These are phyloP conservation scores for Auricularia sp. DNA, from an alignment of 768 basidiomycete species.

Conservation along the genomic window DNA sequence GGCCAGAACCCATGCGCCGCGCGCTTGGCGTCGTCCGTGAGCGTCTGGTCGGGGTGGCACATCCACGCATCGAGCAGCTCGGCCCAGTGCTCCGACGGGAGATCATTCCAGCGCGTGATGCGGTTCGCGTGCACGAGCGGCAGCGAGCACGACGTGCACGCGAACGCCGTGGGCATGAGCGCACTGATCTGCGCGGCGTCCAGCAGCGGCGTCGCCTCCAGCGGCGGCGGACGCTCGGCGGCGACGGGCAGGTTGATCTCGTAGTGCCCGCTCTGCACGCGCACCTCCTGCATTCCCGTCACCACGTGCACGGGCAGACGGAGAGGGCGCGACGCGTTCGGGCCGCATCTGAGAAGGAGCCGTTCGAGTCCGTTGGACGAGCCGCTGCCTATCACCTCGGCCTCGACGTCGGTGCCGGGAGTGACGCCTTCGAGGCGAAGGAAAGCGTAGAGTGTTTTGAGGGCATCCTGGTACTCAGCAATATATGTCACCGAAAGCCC, in stretches of 20 bases:
- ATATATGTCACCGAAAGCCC: constrained; percentile 40
- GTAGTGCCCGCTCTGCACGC: constrained; percentile 47
- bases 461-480: constrained; percentile 78
- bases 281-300: constrained; percentile 53
- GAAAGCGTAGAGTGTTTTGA: constrained; percentile 71
- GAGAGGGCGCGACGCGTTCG: constrained; percentile 47
- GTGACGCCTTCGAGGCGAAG: constrained; percentile 42
- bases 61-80: constrained; percentile 98
- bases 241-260: constrained; percentile 55
- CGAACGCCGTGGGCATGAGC: constrained; percentile 52
- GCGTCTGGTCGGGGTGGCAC: constrained; percentile 85
- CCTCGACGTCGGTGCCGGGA: constrained; percentile 34
- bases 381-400: constrained; percentile 59
- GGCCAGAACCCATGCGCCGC: constrained; percentile 76
- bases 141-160: constrained; percentile 71
- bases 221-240: neutral
- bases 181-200: constrained; percentile 57
- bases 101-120: constrained; percentile 56
- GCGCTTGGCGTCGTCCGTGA: constrained; percentile 59
- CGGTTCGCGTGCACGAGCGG: constrained; percentile 48
- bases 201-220: constrained; percentile 41
- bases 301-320: constrained; percentile 45
- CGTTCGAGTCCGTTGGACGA: constrained; percentile 38
- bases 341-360: constrained; percentile 52
- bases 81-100: constrained; percentile 96